A percentile compares a stretch with the other conserved stretches of the same genome.
phyloP scores from a whole-genome alignment of 2,329 filamentous ascomycete genomes.

The Aspergillus floridensis region DNA sequence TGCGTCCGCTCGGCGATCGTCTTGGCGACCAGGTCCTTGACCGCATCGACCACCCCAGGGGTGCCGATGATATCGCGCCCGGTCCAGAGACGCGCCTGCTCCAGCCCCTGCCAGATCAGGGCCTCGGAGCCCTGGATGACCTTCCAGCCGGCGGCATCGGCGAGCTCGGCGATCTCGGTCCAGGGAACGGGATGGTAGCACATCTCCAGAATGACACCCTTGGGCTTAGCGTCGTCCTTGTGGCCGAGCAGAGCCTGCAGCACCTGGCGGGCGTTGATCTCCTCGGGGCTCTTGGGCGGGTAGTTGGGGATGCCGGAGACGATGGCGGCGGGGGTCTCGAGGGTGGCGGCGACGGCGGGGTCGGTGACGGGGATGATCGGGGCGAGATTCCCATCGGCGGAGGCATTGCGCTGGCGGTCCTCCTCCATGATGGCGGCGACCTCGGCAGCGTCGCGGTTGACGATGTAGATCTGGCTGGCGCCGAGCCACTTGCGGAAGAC shows the following conservation, averaged over 20 bases:
- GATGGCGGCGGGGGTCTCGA: constrained; percentile 64
- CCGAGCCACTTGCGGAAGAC: constrained; percentile 68
- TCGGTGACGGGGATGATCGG: constrained; percentile 60
- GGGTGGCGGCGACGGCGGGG: constrained; percentile 56
- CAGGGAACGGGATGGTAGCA: constrained; percentile 74
- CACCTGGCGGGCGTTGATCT: constrained; percentile 60
- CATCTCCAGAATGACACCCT: constrained; percentile 75
- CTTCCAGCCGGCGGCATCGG: constrained; percentile 64
- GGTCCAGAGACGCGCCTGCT: constrained; percentile 64
- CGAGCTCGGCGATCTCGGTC: constrained; percentile 64
- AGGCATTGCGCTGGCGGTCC: constrained; percentile 55
- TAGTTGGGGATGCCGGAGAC: constrained; percentile 76
- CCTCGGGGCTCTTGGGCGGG: constrained; percentile 62
- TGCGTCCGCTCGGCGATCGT: constrained; percentile 44
- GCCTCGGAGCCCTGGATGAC: constrained; percentile 75
- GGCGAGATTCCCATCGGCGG: constrained; percentile 33
- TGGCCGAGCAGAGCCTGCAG: constrained; percentile 39
- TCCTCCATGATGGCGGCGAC: constrained; percentile 66
- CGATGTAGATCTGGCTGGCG: constrained; percentile 68
- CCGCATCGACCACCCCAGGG: constrained; percentile 53
- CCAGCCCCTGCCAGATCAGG: constrained; percentile 73
- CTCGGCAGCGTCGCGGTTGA: constrained; percentile 69
- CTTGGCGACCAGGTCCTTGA: constrained; percentile 53
- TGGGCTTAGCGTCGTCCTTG: constrained; percentile 33
- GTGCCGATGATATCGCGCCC: constrained; percentile 58